A percentile compares a stretch with the other conserved stretches of the same genome.
phyloP scores from a whole-genome alignment of 2,329 filamentous ascomycete genomes.

The Graphium sp. region DNA sequence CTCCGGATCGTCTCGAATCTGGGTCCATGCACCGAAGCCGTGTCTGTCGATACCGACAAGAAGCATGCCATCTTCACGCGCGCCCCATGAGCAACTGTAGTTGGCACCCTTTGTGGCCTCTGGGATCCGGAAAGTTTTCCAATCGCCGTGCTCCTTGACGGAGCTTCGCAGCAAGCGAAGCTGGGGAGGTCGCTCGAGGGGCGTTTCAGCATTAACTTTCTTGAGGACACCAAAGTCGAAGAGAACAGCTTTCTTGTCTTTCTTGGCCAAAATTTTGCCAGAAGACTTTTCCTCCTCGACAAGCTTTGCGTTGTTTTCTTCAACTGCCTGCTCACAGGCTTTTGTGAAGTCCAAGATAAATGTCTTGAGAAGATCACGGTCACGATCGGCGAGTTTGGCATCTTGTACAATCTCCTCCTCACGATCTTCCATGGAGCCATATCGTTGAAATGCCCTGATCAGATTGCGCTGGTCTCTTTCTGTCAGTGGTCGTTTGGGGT shows the following conservation, averaged over 20 bases:
- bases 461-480: constrained; percentile 91
- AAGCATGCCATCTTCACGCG: constrained; percentile 92
- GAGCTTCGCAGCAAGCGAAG: constrained; percentile 70
- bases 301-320: constrained; percentile 52
- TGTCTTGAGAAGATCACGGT: constrained; percentile 60
- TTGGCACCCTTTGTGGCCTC: constrained; percentile 86
- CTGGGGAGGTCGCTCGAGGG: constrained; percentile 79
- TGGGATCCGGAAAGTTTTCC: constrained; percentile 65
- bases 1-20: constrained; percentile 82
- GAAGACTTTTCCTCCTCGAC: constrained; percentile 68
- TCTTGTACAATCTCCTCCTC: constrained; percentile 76
- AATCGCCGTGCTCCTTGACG: constrained; percentile 50
- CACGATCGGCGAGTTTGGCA: constrained; percentile 68
- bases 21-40: constrained; percentile 88
- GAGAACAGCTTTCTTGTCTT: constrained; percentile 91
- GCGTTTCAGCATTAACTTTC: constrained; percentile 89
- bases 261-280: constrained; percentile 78
- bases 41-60: constrained; percentile 85
- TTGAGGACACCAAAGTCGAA: constrained; percentile 91
- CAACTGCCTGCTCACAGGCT: constrained; percentile 39
- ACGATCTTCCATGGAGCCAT: constrained; percentile 77
- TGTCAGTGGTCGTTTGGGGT: constrained; percentile 77
- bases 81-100: constrained; percentile 84
- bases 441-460: constrained; percentile 79
- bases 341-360: constrained; percentile 61